Base-by-base conservation (phyloP, 2,329 filamentous ascomycete genomes). In the Colletotrichum chrysophilum region DNA sequence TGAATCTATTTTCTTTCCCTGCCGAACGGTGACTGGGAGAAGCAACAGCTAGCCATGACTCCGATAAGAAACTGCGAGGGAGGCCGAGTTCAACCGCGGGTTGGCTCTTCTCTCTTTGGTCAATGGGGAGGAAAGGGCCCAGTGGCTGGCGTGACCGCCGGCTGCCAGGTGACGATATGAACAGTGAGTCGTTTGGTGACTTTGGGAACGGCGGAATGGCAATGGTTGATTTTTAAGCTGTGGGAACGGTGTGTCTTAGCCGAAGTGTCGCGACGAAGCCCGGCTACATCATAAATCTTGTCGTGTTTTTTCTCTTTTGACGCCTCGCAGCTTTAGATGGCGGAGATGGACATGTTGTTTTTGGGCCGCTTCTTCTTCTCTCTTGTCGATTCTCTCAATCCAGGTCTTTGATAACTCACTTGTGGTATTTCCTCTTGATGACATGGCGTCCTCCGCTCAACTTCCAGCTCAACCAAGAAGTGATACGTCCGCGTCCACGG, bases 221-320 rank as follows among this genome's bases (percentile, higher is more conserved):
- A 80, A 81, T 79, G 83, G 81, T 82, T 69, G 73, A 71, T 48
- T 36, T 65, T 74, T 55, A 70, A 66, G 74, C 61, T 52, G 74
- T 70, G 71, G 74, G 66, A 70, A 61, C 61, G 74, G 71, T 66
- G 66, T 65, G 71, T 76, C 65, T 68, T 81, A 48, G 79, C 83
- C 83, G 81, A 79, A 81, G 81, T 82, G 82, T 83, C 83, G 82
- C 80, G 80, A 84, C 82, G 84, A 85, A 64, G 73, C 52, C 71
- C 82, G 82, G 82, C 84, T 86, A 86, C 85, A 86, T 86, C 83
- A 87, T 87, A 86, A 83, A 87, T 87, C 82, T 86, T 87, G 84
- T 86, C 82, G 80, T 66, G 36, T 74, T 76, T 87, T 61, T 87
- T 86, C 79, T 81, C 82, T 83, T 82, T 83, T 79, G 78, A 80